A percentile compares a stretch with the other conserved stretches of the same genome.
Evolutionary conservation across 768 basidiomycete species (phyloP).

Genomic region (Phanerochaete sordida): DNA sequence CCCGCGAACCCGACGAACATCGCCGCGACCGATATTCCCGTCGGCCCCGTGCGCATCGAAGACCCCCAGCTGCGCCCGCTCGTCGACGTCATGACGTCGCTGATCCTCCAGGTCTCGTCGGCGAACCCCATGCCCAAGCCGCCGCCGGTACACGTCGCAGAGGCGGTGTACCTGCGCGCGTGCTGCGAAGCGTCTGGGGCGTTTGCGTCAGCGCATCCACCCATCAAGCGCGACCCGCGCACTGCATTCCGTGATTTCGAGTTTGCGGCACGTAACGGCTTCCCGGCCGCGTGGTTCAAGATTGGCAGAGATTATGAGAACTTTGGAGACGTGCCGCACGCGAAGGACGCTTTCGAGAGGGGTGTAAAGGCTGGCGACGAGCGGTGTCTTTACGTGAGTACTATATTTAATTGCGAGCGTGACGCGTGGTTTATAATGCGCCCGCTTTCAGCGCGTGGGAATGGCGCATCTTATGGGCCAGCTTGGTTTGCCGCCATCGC

Average conservation of each 20-base stretch:
- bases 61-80: slow-evolving; percentile 61
- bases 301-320: slow-evolving; percentile 91
- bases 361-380: slow-evolving; percentile 74
- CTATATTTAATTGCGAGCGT: not conserved
- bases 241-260: slow-evolving; percentile 90
- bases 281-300: slow-evolving; percentile 83
- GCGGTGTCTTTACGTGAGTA: slow-evolving; percentile 67
- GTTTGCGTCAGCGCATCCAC: slow-evolving; percentile 45
- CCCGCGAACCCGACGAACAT: slow-evolving; percentile 36
- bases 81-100: slow-evolving; percentile 58
- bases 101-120: slow-evolving; percentile 56
- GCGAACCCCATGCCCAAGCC: slow-evolving; percentile 30
- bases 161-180: slow-evolving; percentile 75
- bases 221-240: slow-evolving; percentile 63
- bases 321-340: slow-evolving; percentile 69
- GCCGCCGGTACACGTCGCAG: slow-evolving; percentile 47
- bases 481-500: slow-evolving; percentile 56
- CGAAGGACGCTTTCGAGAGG: slow-evolving; percentile 83
- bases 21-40: slow-evolving; percentile 30
- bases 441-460: slow-evolving; percentile 68
- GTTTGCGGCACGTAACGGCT: slow-evolving; percentile 72
- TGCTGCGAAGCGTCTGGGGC: slow-evolving; percentile 70
- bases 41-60: slow-evolving; percentile 50
- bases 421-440: slow-evolving; percentile 8
- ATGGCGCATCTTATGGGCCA: slow-evolving; percentile 93